Base-by-base conservation (phyloP, 352 stramenopile genomes). In the Pythium volutum region DNA sequence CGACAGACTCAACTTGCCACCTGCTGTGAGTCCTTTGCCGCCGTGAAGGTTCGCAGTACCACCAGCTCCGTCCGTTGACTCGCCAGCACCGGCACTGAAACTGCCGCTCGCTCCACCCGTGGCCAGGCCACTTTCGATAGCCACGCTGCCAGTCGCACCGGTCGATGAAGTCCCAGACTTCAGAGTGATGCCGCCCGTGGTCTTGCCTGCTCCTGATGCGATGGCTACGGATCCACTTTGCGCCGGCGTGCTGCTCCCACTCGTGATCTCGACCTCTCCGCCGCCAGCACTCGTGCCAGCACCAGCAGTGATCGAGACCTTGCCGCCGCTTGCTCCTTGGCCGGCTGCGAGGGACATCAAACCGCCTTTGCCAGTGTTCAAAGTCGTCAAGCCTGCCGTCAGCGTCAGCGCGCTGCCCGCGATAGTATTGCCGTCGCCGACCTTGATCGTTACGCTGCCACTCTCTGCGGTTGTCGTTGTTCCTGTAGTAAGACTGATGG, bases 281-380 rank as follows among this genome's bases (percentile, higher is more conserved):
- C 80, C 80, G 50, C 80, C 80, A 34, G 69, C 67, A 55, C 71
- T 73, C 29, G 62, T 73, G 4, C 74, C 77, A 46, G 57, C 48
- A 14, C 80, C 80, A 41, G 71, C 70, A 12, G 57, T 51, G 25
- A 89, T 63, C 43, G 45, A 38, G 3, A 63, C 59, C 20, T 63
- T 59, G 18, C 64, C 64, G 25, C 60, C 49, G 43, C 42, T 73
- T 18, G 70, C 41, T 47, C 70, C 64, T 26, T 76, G 71, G 20
- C 80, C 80, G 27, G 61, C 70, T 55, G 65, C 48, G 41, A 87
- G 63, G 12, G 67, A 75, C 41, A 81, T 23, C 9, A 66, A 52
- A 14, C 79, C 74, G 34, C 76, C 76, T 43, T 65, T 61, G 27
- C 73, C 77, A 27, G 71, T 66, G 22, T 14, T 39, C 25, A 59